Evolutionary conservation across 2,329 filamentous ascomycete genomes (phyloP).

Genomic region (Penicillium aurantiogriseum): DNA sequence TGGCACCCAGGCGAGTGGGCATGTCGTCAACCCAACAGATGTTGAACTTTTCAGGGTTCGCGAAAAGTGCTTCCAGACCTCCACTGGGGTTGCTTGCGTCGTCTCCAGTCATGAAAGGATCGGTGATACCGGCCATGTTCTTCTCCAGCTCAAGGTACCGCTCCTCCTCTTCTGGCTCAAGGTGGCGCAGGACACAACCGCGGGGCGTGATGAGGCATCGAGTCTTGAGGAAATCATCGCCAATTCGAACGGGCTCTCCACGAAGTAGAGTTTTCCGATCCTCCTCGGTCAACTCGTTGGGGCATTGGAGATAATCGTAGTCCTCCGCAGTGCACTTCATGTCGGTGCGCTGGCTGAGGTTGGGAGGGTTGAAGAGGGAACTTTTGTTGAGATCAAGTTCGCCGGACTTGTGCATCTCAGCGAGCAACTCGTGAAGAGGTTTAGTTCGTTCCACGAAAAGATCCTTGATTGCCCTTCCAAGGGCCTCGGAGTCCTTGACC

Average conservation of each 20-base stretch:
- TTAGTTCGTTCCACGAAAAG: constrained; percentile 42
- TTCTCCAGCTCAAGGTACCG: constrained; percentile 47
- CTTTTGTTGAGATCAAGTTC: constrained; percentile 39
- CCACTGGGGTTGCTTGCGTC: constrained; percentile 47
- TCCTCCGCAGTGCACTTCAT: constrained; percentile 44
- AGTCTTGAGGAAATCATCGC: constrained; percentile 39
- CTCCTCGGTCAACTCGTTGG: constrained; percentile 43
- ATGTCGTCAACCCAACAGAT: constrained; percentile 46
- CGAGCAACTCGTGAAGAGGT: constrained; percentile 39
- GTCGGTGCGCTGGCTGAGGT: constrained; percentile 42
- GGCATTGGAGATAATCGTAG: constrained; percentile 41
- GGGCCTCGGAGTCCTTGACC: constrained; percentile 39
- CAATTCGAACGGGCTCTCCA: constrained; percentile 44
- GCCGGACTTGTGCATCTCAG: constrained; percentile 40
- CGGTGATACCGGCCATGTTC: constrained; percentile 29
- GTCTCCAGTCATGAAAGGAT: constrained; percentile 40
- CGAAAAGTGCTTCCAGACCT: constrained; percentile 46
- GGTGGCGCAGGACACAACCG: constrained; percentile 46
- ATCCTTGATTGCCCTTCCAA: constrained; percentile 39
- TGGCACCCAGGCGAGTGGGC: constrained; percentile 26
- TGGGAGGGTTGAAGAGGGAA: constrained; percentile 42
- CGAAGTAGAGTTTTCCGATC: constrained; percentile 43
- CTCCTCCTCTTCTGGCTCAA: constrained; percentile 47
- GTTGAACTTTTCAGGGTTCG: constrained; percentile 46
- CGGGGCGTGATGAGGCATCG: constrained; percentile 47